Conservation (phyloP, 352 stramenopile genomes). For the Phytophthora ramorum region DNA sequence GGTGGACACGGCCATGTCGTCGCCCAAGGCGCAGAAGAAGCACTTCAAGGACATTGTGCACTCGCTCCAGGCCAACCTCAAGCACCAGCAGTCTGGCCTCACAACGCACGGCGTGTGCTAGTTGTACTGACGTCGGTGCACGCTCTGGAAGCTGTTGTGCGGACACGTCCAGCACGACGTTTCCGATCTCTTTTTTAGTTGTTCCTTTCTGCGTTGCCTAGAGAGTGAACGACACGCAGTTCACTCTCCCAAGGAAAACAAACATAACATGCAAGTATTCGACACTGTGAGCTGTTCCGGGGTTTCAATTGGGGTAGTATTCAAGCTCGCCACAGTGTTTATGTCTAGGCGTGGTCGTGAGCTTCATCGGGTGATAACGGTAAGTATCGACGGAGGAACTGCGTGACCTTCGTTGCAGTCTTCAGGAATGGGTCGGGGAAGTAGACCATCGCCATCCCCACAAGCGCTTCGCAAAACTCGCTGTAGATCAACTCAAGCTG, state of each 20-base stretch:
- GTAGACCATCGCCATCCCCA: constrained; percentile 59
- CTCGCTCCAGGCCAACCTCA: constrained; percentile 66
- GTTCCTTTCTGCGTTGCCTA: constrained; percentile 26
- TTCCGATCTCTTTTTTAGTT: constrained; percentile 16
- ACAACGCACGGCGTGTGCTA: constrained; percentile 89
- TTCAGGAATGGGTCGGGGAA: constrained; percentile 73
- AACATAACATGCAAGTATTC: constrained; percentile 34
- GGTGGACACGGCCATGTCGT: constrained; percentile 80
- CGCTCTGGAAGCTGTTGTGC: neutral
- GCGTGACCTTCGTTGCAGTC: constrained; percentile 58
- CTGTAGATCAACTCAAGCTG: constrained; percentile 74
- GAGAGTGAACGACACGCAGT: constrained; percentile 20
- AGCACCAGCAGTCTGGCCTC: constrained; percentile 77
- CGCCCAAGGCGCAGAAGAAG: constrained; percentile 77
- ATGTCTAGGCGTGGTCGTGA: constrained; percentile 41
- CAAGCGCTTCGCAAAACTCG: constrained; percentile 76
- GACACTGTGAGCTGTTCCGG: neutral
- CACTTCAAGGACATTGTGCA: constrained; percentile 75
- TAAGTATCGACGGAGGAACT: constrained; percentile 77
- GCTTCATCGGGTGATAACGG: constrained; percentile 68
- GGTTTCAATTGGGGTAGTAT: neutral
- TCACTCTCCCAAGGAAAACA: constrained; percentile 12
- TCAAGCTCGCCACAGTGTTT: neutral
- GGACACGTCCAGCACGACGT: neutral
- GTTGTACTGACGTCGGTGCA: neutral